Base-by-base conservation (phyloP, 768 basidiomycete genomes). In the Lactifluus pinguis region DNA sequence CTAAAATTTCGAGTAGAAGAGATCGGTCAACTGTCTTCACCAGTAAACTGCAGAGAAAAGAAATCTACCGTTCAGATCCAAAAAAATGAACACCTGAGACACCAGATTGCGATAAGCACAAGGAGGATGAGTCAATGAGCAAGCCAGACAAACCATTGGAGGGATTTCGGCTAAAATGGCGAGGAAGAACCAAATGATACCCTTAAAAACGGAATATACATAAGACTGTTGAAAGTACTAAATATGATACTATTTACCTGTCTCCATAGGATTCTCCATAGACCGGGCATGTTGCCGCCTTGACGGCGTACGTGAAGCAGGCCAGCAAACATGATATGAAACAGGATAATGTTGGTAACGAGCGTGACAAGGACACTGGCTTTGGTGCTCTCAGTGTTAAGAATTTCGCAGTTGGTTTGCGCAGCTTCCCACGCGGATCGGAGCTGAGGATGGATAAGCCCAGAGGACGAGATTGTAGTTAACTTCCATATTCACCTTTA, bases 301-400 rank as follows among this genome's bases (percentile, higher is more conserved):
- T 10, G 5, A 8, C 4, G 39, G n/a, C 52, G 61, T 13, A 58
- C 4, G 30, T 42, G 41, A 19, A 63, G 34, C 41, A 63, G 38
- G 25, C 59, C 59, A 29, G 41, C 34, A 13, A 63, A 36, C 58
- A 63, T 55, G 25, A 39, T 38, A 1, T 38, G 15, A 6, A 60
- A 49, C 34, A 63, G 30, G 14, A 30, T n/a, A 10, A 60, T 17
- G 39, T 63, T 59, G 13, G 54, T 47, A 9, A 21, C 29, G 15
- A 60, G 34, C 3, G 44, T 48, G 25, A 44, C 38, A 4, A 60
- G 10, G 19, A 51, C 9, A 11, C 34, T 63, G 0, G 21, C 13
- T 25, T 38, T 47, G 55, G 5, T 36, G 0, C 1, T 49, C n/a
- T 42, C n/a, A 1, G 21, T 44, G 32, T 55, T 29, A 19, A 55